A percentile compares a stretch with the other conserved stretches of the same genome.
Evolutionary conservation across 176 grass and related monocot species (phyloP).

Genomic region (Alloteropsis semialata): DNA sequence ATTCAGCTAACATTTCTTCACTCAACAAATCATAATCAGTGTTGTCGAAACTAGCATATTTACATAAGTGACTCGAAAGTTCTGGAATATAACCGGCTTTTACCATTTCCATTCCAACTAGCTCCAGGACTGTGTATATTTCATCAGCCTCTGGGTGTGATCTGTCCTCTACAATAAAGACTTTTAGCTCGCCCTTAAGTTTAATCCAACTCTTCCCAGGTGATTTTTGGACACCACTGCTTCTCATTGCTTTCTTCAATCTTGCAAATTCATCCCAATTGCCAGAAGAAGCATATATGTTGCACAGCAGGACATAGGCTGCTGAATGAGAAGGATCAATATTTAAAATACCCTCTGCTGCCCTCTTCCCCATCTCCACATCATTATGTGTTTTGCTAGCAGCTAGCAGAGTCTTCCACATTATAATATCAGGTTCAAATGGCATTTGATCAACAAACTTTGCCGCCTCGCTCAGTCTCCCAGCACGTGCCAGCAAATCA

Average conservation of each 20-base stretch:
- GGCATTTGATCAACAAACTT: conserved; percentile 66
- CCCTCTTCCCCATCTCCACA: conserved; percentile 73
- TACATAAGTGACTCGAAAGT: conserved; percentile 3
- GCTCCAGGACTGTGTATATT: conserved; percentile 72
- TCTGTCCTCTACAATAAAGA: conserved; percentile 74
- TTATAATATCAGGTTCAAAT: conserved; percentile 63
- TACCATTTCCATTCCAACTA: conserved; percentile 58
- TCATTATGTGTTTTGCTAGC: conserved; percentile 69
- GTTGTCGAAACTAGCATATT: conserved; percentile 24
- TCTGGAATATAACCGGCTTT: conserved; percentile 65
- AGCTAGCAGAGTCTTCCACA: conserved; percentile 80
- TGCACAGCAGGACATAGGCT: conserved; percentile 81
- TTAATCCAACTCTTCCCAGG: conserved; percentile 89
- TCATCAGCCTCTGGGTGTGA: conserved; percentile 64
- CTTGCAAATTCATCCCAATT: conserved; percentile 73
- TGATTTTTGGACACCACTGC: conserved; percentile 60
- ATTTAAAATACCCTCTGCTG: conserved; percentile 62
- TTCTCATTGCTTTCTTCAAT: conserved; percentile 65
- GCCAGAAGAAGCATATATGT: conserved; percentile 84
- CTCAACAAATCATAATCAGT: conserved; percentile 29
- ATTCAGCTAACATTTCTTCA: conserved; percentile 40
- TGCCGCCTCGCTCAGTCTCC: conserved; percentile 77
- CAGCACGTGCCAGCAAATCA: conserved; percentile 74
- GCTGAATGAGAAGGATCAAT: conserved; percentile 57
- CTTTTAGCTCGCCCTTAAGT: conserved; percentile 66